Conservation (phyloP, 306 rosid genomes). For the Vicia faba region DNA sequence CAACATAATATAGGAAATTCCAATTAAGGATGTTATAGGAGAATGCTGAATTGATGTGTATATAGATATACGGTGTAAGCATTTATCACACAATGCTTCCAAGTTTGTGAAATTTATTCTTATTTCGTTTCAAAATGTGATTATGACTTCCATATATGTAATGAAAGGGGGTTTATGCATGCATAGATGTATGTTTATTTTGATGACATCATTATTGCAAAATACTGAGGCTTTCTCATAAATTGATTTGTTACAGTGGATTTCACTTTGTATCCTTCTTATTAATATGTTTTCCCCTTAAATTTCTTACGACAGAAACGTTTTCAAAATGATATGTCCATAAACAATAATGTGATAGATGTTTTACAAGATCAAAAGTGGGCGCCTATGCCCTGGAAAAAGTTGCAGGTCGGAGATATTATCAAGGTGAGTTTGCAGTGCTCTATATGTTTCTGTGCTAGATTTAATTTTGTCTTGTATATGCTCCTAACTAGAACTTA, state of each 20-base stretch:
- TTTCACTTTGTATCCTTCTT: conserved; percentile 10
- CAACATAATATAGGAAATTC: conserved; percentile 15
- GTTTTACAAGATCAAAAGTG: conserved; percentile 86
- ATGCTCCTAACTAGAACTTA: conserved; percentile 17
- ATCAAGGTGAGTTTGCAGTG: conserved; percentile 73
- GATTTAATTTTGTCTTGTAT: conserved; percentile 30
- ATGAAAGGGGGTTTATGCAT: neutral
- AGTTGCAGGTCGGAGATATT: conserved; percentile 94
- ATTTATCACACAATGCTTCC: conserved; percentile 27
- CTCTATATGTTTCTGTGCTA: conserved; percentile 37
- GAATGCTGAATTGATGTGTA: conserved; percentile 18
- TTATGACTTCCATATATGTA: conserved; percentile 9
- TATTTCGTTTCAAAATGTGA: conserved; percentile 27
- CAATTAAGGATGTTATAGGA: conserved; percentile 23
- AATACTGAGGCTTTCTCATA: conserved; percentile 1
- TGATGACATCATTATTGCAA: conserved; percentile 21
- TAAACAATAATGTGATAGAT: conserved; percentile 72
- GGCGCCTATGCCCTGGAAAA: conserved; percentile 84
- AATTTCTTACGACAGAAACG: conserved; percentile 74
- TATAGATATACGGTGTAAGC: neutral
- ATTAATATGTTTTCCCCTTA: conserved; percentile 29
- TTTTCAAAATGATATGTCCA: conserved; percentile 89
- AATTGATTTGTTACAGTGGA: conserved; percentile 22
- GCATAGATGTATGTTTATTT: neutral
- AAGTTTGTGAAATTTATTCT: conserved; percentile 18